Conservation (phyloP, 805 yeast species). For the Wickerhamomyces chambardii region DNA sequence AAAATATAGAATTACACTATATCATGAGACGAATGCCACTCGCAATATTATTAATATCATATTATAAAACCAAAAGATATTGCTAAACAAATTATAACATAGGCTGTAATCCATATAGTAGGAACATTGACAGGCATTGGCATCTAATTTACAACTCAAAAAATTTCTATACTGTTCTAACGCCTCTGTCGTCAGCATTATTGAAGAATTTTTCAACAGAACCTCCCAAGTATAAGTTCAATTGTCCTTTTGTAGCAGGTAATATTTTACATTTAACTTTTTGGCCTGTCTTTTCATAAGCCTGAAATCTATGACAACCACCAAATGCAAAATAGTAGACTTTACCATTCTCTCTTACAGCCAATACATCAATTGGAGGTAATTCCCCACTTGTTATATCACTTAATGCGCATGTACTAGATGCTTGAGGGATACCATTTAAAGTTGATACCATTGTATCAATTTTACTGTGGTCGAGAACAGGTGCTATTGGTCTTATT, state of each 20-base stretch:
- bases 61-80: too few relatives aligned
- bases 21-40: too few relatives aligned
- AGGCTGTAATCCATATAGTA: too few relatives aligned
- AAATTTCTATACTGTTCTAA: too few relatives aligned
- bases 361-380: conserved; percentile 77
- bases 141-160: too few relatives aligned
- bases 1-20: too few relatives aligned
- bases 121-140: too few relatives aligned
- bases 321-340: conserved; percentile 76
- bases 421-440: conserved; percentile 53
- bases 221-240: conserved; percentile 63
- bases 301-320: conserved; percentile 86
- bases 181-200: conserved; percentile 1
- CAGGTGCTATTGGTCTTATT: conserved; percentile 80
- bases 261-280: conserved; percentile 60
- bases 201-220: conserved; percentile 39
- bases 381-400: conserved; percentile 41
- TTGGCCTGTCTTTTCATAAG: conserved; percentile 54
- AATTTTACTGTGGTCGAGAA: conserved; percentile 63
- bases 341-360: conserved; percentile 54
- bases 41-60: too few relatives aligned
- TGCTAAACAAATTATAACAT: too few relatives aligned
- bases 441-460: conserved; percentile 72
- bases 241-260: conserved; percentile 67
- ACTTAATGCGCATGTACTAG: conserved; percentile 46